Base-by-base conservation (phyloP, 805 yeast species). In the Candida morakotiae region DNA sequence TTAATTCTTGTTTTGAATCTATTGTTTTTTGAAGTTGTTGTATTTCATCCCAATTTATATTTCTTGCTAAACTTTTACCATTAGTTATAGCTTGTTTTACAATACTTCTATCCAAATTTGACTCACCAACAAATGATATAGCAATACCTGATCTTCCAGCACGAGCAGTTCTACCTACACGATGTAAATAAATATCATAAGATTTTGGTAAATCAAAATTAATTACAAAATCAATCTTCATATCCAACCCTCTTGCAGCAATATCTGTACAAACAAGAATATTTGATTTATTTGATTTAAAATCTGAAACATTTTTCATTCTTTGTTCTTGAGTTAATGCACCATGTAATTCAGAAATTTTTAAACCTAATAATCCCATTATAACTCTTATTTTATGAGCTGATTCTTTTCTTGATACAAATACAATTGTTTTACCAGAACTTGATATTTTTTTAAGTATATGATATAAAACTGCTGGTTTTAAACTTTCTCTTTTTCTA, bases 141-240 rank as follows among this genome's bases (percentile, higher is more conserved):
- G 97, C 85, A 39, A 77, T 77, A 74, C 99, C 99, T 37, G 85
- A 87, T 64, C 98, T 79, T 15, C 98, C 98, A 35, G 97, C 99
- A 77, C 99, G 87, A 8, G 99, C 99, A 38, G 98, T 93, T 75
- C 98, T 86, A 64, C 98, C 98, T 42, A 93, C 96, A 71, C 98
- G 84, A 66, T 93, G 98, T 52, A 93, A 70, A 60, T 93, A 93
- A 26, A 91, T 76, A 47, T 93, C 98, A 53, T 85, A 82, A 21
- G 85, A 72, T 59, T 87, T 86, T 35, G 98, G 98, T 94, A 93
- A 87, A 56, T 93, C 98, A 60, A 73, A 93, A 64, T 93, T 93
- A 54, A 93, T 76, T 32, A 93, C 99, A 42, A 83, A 80, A 59
- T 89, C 98, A 58, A 93, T 89, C 64, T 91, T 91, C 55, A 93